A percentile compares a stretch with the other conserved stretches of the same genome.
Evolutionary conservation across 805 yeast genomes (phyloP).

Genomic region (Barnettozyma vustinii): DNA sequence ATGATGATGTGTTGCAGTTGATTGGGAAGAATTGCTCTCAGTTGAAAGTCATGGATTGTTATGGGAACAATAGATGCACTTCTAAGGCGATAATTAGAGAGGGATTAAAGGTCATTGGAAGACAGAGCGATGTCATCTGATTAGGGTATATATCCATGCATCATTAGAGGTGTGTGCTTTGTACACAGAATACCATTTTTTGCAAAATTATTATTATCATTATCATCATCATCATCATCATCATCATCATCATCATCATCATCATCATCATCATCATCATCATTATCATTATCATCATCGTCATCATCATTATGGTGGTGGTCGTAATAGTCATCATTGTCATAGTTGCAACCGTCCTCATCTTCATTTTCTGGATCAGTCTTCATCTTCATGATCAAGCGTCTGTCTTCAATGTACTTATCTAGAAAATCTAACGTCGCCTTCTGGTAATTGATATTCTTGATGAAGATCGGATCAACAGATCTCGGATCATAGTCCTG

Average conservation of each 20-base stretch:
- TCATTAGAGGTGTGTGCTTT: not conserved
- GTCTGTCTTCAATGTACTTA: slow-evolving; percentile 18
- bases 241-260: not conserved
- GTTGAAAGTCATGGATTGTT: slow-evolving; percentile 67
- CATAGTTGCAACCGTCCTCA: slow-evolving; percentile 14
- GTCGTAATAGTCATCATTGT: not conserved
- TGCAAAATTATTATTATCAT: not conserved
- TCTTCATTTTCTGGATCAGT: slow-evolving; percentile 56
- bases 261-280: not conserved
- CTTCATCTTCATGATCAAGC: slow-evolving; percentile 14
- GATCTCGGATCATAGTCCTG: slow-evolving; percentile 23
- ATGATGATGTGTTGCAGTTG: slow-evolving; percentile 58
- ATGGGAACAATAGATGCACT: slow-evolving; percentile 71
- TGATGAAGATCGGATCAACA: slow-evolving; percentile 19
- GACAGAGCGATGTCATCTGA: slow-evolving; percentile 50
- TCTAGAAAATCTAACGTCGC: slow-evolving; percentile 14
- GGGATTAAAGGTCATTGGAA: slow-evolving; percentile 62
- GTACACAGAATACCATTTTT: not conserved
- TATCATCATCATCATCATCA: not conserved
- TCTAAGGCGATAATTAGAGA: slow-evolving; percentile 44
- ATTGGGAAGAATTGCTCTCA: slow-evolving; percentile 56
- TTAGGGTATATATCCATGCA: not conserved
- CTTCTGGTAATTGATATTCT: slow-evolving; percentile 10
- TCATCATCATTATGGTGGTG: too few species aligned
- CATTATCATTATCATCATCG: too few species aligned